A percentile compares a stretch with the other conserved stretches of the same genome.
Evolutionary conservation across 345 rosid genomes (phyloP).

Genomic region (Noccaea bulbosa): DNA sequence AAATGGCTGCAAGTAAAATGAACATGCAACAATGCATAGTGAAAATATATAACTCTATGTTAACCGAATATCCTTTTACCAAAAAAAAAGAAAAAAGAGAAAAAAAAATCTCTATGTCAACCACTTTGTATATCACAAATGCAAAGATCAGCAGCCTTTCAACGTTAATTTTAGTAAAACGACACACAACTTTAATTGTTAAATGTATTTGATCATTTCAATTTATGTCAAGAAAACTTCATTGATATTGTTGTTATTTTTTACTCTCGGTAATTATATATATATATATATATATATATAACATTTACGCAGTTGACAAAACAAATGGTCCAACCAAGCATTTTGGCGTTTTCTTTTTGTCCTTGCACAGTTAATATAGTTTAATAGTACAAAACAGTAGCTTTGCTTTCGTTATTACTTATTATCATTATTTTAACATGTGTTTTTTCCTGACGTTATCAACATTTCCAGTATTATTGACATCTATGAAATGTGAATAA

Average conservation of each 20-base stretch:
- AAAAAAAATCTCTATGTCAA: background rate
- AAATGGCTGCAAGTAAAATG: conserved; percentile 9
- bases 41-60: background rate
- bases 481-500: conserved; percentile 16
- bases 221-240: background rate
- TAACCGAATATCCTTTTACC: background rate
- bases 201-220: conserved; percentile 23
- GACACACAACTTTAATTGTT: conserved; percentile 3
- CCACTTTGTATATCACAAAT: conserved; percentile 17
- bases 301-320: conserved; percentile 43
- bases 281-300: background rate
- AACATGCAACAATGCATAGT: background rate
- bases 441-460: conserved; percentile 27
- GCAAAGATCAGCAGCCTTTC: conserved; percentile 26
- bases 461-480: conserved; percentile 1
- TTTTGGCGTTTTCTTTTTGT: conserved; percentile 47
- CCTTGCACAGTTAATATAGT: conserved; percentile 22
- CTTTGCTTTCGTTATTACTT: conserved; percentile 6
- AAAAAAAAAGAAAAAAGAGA: too few relatives aligned
- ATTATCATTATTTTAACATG: conserved; percentile 32
- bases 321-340: conserved; percentile 38
- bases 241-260: background rate
- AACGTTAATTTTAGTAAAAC: conserved; percentile 13
- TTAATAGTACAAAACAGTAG: conserved; percentile 18
- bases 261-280: conserved; percentile 6